phyloP scores from a whole-genome alignment of 176 grass and related monocot genomes.

The Carex myosuroides region DNA sequence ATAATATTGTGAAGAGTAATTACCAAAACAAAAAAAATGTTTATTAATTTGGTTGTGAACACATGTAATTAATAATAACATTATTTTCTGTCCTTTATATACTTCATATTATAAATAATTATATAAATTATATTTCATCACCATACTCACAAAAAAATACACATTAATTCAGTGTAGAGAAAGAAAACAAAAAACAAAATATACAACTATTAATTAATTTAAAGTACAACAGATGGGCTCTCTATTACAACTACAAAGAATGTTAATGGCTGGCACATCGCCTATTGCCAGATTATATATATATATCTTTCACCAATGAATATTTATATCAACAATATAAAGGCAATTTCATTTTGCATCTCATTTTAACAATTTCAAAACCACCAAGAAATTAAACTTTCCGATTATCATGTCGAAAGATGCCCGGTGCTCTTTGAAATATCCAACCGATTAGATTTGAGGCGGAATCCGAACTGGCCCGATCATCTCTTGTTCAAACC shows the following conservation, averaged over 20 bases:
- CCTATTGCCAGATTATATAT: slow-evolving; percentile 21
- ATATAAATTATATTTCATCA: background rate
- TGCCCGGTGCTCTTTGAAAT: background rate
- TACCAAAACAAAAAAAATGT: too few species aligned
- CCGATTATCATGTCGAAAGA: background rate
- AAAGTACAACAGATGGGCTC: background rate
- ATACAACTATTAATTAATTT: slow-evolving; percentile 5
- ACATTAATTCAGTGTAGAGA: slow-evolving; percentile 9
- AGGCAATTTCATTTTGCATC: slow-evolving; percentile 8
- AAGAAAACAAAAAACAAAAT: background rate
- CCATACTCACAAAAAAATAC: background rate
- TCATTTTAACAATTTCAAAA: background rate
- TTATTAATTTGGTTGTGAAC: too few species aligned
- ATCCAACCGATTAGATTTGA: background rate
- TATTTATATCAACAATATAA: slow-evolving; percentile 12
- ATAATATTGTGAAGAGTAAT: too few species aligned
- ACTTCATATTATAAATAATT: too few species aligned
- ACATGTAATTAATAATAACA: too few species aligned
- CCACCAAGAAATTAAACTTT: background rate
- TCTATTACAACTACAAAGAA: slow-evolving; percentile 33
- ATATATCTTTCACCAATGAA: slow-evolving; percentile 10
- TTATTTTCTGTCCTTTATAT: too few species aligned
- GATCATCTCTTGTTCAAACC: slow-evolving; percentile 37
- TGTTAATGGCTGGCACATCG: background rate
- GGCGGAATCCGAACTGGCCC: slow-evolving; percentile 1